Conservation (phyloP, 352 stramenopile species). For the Globisporangium perplexum region DNA sequence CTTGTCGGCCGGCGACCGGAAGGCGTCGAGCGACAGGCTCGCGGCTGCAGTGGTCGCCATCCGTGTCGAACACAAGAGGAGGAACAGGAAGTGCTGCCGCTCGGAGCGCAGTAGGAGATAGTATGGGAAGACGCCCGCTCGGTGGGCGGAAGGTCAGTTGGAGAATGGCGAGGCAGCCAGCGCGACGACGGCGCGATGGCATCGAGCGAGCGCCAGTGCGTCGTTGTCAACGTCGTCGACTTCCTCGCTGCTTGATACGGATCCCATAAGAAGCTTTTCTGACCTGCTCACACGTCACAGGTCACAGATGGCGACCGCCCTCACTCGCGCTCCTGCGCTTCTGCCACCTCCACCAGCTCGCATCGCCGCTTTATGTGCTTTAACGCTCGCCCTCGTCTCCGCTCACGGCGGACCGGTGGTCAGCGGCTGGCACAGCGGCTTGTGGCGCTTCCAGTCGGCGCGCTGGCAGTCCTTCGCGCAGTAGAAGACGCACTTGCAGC, state of each 20-base stretch:
- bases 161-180: neutral
- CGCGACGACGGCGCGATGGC: no score
- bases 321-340: no score
- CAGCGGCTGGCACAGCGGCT: constrained; percentile 28
- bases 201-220: neutral
- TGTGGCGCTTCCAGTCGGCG: constrained; percentile 68
- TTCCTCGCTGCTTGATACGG: neutral
- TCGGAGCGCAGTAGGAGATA: no score
- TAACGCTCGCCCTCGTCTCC: neutral
- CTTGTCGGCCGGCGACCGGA: constrained; percentile 50
- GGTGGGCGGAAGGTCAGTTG: neutral
- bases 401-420: neutral
- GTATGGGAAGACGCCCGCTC: neutral
- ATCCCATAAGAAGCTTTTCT: neutral
- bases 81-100: no score
- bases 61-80: neutral
- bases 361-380: no score
- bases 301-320: neutral
- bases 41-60: constrained; percentile 9
- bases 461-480: constrained; percentile 58
- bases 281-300: neutral
- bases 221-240: neutral
- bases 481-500: constrained; percentile 70
- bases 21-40: constrained; percentile 30
- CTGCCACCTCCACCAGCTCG: neutral